Percentiles rank a stretch among this genome's conserved stretches.
These are phyloP conservation scores for Jatropha podagrica DNA, from an alignment of 441 rosid species.

Conservation along the genomic window DNA sequence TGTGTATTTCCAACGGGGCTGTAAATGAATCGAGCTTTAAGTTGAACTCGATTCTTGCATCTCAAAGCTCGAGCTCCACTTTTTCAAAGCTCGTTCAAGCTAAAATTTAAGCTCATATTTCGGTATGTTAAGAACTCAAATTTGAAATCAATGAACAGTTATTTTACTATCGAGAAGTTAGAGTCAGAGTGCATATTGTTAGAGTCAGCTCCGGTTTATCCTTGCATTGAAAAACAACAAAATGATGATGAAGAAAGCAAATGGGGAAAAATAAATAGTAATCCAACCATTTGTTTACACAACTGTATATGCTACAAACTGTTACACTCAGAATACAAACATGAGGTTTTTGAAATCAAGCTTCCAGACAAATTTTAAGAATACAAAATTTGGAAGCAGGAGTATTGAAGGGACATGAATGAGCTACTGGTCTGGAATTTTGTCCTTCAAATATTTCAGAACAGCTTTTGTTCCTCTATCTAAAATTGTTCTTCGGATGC, in stretches of 20 bases:
- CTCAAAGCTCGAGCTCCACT: too few species aligned
- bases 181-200: too few species aligned
- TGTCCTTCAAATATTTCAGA: conserved; percentile 79
- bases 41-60: too few species aligned
- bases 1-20: too few species aligned
- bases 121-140: too few species aligned
- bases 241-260: background rate
- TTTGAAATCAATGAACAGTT: too few species aligned
- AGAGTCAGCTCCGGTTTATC: background rate
- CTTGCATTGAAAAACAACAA: background rate
- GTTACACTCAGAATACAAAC: background rate
- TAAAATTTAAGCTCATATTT: too few species aligned
- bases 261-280: too few species aligned
- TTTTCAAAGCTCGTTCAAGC: too few species aligned
- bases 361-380: background rate
- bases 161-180: too few species aligned
- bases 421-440: conserved; percentile 55
- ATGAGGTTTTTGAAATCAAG: conserved; percentile 5
- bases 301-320: background rate
- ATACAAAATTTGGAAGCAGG: background rate
- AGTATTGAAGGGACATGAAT: background rate
- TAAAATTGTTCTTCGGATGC: conserved; percentile 85
- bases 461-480: conserved; percentile 90
- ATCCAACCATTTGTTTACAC: background rate
- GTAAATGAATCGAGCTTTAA: too few species aligned